phyloP scores from a whole-genome alignment of 140 eudicot genomes.

The Anethum foeniculum region DNA sequence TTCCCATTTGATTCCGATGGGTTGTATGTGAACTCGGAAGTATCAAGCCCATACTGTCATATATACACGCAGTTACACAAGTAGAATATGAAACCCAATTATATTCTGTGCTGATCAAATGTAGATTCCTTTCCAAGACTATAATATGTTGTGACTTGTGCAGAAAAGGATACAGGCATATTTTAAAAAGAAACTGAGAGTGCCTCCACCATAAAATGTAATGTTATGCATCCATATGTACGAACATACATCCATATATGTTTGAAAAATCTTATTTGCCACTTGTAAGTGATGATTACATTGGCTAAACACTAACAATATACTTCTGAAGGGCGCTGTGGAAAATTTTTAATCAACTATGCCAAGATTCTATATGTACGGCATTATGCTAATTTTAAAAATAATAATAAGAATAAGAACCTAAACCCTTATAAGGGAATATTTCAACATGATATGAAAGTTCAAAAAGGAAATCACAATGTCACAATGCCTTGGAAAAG shows the following conservation, averaged over 20 bases:
- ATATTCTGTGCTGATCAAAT: not conserved
- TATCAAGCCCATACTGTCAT: conserved; percentile 85
- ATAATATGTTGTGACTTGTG: not conserved
- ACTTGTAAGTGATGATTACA: not conserved
- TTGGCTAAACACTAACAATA: not conserved
- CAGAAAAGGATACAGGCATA: not conserved
- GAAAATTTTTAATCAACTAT: not conserved
- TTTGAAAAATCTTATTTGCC: not conserved
- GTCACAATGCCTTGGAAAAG: not conserved
- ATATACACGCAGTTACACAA: not conserved
- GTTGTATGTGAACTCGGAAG: conserved; percentile 89
- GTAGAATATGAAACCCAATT: not conserved
- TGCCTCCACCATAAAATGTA: not conserved
- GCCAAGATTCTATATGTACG: not conserved
- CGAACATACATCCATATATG: not conserved
- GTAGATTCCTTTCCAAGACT: not conserved
- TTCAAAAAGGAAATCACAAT: not conserved
- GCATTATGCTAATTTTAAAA: not conserved
- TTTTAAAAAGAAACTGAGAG: not conserved
- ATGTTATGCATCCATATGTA: not conserved
- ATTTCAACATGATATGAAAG: not conserved
- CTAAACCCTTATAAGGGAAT: not conserved
- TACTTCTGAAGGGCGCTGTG: not conserved
- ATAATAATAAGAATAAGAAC: not conserved
- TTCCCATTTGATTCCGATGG: conserved; percentile 69